phyloP scores from a whole-genome alignment of 73 alveolate species.

The Paramecium tetraurelia region DNA sequence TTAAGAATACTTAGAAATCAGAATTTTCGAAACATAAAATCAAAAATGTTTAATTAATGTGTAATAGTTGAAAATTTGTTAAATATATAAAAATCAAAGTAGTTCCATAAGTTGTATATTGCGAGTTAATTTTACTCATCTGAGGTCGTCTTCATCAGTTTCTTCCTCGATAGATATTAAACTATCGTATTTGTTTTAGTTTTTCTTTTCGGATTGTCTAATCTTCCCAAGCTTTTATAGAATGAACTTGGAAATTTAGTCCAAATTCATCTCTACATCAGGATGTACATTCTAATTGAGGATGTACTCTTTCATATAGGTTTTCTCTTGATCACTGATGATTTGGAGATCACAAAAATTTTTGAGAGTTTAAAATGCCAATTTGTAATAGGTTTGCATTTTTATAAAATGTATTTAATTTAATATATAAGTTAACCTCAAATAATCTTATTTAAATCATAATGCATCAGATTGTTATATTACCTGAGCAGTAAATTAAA shows the following conservation, averaged over 20 bases:
- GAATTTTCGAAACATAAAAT: neutral
- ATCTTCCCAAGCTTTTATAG: neutral
- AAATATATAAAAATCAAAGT: conserved; percentile 10
- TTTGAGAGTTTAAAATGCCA: neutral
- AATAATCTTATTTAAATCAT: conserved; percentile 9
- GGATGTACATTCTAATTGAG: neutral
- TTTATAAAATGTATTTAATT: neutral
- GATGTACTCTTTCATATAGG: neutral
- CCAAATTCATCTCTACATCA: neutral
- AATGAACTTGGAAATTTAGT: neutral
- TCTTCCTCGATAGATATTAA: neutral
- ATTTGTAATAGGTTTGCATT: conserved; percentile 17
- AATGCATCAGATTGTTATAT: conserved; percentile 21
- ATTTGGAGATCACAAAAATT: neutral
- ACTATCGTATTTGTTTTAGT: neutral
- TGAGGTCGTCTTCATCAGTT: conserved; percentile 19
- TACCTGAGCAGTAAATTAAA: neutral
- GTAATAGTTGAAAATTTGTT: neutral
- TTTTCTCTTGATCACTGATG: neutral
- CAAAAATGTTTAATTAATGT: neutral
- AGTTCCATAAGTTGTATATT: neutral
- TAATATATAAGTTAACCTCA: neutral
- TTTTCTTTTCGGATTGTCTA: neutral
- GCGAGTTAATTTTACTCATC: neutral
- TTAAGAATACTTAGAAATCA: neutral